Evolutionary conservation across 2,329 filamentous ascomycete genomes (phyloP).

Genomic region (Drechslerella dactyloides): DNA sequence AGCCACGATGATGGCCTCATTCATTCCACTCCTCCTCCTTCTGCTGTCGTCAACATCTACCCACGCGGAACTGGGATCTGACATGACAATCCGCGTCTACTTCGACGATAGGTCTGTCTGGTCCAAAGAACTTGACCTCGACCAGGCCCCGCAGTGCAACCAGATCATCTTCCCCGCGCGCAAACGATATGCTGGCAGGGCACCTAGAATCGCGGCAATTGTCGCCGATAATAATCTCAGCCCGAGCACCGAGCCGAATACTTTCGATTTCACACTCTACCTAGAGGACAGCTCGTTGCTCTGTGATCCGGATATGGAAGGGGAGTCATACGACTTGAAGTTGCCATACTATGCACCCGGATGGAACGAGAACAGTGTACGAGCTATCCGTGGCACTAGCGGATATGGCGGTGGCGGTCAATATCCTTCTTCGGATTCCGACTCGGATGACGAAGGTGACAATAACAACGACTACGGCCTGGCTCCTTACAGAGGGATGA

Average conservation of each 20-base stretch:
- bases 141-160: constrained; percentile 6
- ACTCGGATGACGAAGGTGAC: neutral
- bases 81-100: constrained; percentile 31
- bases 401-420: neutral
- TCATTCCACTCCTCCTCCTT: neutral
- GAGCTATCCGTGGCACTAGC: neutral
- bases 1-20: neutral
- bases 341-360: constrained; percentile 31
- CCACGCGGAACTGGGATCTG: constrained; percentile 5
- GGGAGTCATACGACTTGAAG: constrained; percentile 2
- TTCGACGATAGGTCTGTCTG: constrained; percentile 31
- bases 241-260: neutral
- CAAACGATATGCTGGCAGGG: neutral
- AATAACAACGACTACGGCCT: too few relatives aligned
- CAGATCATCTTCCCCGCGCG: constrained; percentile 20
- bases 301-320: constrained; percentile 8
- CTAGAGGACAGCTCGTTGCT: constrained; percentile 6
- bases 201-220: constrained; percentile 14
- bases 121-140: neutral
- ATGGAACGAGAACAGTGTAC: neutral
- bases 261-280: constrained; percentile 23
- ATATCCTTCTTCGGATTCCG: too few relatives aligned
- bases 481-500: too few relatives aligned
- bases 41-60: neutral
- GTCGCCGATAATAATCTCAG: constrained; percentile 8